Conservation (phyloP, 805 yeast species). For the Suhomyces pyralidae region DNA sequence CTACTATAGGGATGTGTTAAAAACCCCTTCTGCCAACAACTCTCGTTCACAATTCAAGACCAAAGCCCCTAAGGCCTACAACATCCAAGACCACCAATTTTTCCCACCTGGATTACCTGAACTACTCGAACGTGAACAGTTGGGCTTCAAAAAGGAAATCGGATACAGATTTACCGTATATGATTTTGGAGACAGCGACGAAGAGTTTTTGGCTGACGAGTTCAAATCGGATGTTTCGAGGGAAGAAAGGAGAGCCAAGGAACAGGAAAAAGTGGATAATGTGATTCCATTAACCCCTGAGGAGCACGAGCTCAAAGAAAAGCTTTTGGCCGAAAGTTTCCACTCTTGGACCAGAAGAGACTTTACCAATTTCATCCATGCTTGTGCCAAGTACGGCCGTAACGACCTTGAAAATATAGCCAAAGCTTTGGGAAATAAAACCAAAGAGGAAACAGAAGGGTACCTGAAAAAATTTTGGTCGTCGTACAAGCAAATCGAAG, state of each 20-base stretch:
- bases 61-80: slow-evolving; percentile 61
- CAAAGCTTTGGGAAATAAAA: slow-evolving; percentile 53
- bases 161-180: slow-evolving; percentile 56
- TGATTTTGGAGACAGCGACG: slow-evolving; percentile 60
- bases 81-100: slow-evolving; percentile 73
- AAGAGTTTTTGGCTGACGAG: slow-evolving; percentile 48
- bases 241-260: slow-evolving; percentile 41
- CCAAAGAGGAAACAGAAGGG: slow-evolving; percentile 53
- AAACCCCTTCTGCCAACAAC: slow-evolving; percentile 30
- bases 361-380: slow-evolving; percentile 67
- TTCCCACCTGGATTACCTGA: slow-evolving; percentile 53
- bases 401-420: slow-evolving; percentile 49
- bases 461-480: slow-evolving; percentile 67
- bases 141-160: slow-evolving; percentile 57
- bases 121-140: slow-evolving; percentile 61
- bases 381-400: slow-evolving; percentile 66
- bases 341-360: slow-evolving; percentile 73
- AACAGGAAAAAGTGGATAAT: slow-evolving; percentile 52
- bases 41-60: slow-evolving; percentile 26
- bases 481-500: slow-evolving; percentile 57
- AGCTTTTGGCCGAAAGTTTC: slow-evolving; percentile 55
- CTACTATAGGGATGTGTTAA: slow-evolving; percentile 67
- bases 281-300: slow-evolving; percentile 62
- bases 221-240: slow-evolving; percentile 34
- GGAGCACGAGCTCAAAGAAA: slow-evolving; percentile 53